Evolutionary conservation across 345 rosid species (phyloP).

Genomic region (Conringia planisiliqua): DNA sequence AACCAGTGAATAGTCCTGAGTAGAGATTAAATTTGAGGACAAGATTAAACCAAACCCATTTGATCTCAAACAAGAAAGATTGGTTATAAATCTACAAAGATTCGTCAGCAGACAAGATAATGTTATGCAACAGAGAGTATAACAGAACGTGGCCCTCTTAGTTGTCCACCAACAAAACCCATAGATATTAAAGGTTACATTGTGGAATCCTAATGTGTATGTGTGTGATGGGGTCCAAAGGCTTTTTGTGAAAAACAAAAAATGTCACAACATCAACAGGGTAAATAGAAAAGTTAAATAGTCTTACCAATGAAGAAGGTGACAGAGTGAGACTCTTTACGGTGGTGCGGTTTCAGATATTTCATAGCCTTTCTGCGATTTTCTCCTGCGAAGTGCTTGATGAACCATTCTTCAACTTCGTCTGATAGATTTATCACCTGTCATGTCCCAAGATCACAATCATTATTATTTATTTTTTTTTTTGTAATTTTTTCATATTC

Average conservation of each 20-base stretch:
- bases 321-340: slow-evolving; percentile 72
- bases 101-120: slow-evolving; percentile 28
- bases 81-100: slow-evolving; percentile 3
- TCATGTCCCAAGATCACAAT: slow-evolving; percentile 33
- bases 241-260: slow-evolving; percentile 5
- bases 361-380: slow-evolving; percentile 87
- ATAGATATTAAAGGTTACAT: slow-evolving; percentile 15
- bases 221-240: slow-evolving; percentile 34
- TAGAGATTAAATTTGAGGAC: not conserved
- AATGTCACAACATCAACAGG: slow-evolving; percentile 23
- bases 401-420: slow-evolving; percentile 82
- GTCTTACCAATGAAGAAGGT: slow-evolving; percentile 93
- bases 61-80: not conserved
- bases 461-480: not conserved
- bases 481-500: not conserved
- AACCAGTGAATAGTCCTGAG: slow-evolving; percentile 90
- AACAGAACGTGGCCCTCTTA: slow-evolving; percentile 44
- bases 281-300: not conserved
- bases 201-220: slow-evolving; percentile 36
- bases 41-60: not conserved
- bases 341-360: slow-evolving; percentile 83
- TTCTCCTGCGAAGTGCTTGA: slow-evolving; percentile 76
- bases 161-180: slow-evolving; percentile 42
- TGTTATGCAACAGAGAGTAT: slow-evolving; percentile 28
- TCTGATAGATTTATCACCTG: slow-evolving; percentile 85